Conservation (phyloP, 805 yeast genomes). For the Pichia manshurica region DNA sequence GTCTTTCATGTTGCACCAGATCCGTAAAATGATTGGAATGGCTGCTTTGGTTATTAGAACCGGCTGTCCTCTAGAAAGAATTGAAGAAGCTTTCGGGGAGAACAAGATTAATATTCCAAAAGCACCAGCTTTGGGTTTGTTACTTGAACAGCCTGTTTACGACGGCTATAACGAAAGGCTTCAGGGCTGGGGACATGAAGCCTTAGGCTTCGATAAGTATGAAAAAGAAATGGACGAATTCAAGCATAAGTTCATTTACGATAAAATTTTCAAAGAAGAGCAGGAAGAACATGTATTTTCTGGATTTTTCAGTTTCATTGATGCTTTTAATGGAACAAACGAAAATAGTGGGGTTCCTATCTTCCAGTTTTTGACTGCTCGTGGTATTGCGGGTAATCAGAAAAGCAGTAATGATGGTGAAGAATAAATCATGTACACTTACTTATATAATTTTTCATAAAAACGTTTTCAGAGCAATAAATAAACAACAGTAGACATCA, state of each 20-base stretch:
- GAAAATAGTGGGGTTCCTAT: conserved; percentile 46
- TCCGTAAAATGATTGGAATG: conserved; percentile 96
- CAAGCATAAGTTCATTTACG: conserved; percentile 84
- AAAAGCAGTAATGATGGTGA: conserved; percentile 1
- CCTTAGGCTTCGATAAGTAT: conserved; percentile 61
- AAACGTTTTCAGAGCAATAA: not conserved
- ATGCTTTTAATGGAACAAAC: conserved; percentile 60
- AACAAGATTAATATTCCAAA: conserved; percentile 86
- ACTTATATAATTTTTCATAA: too few species aligned
- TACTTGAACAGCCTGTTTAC: conserved; percentile 88
- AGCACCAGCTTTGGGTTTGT: conserved; percentile 92
- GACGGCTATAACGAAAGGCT: conserved; percentile 74
- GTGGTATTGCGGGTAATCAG: conserved; percentile 27
- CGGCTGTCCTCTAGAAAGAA: conserved; percentile 74
- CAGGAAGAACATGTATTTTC: conserved; percentile 80
- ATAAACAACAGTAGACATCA: not conserved
- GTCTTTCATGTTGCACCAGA: conserved; percentile 96
- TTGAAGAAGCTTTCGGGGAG: conserved; percentile 68
- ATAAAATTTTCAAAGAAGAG: conserved; percentile 88
- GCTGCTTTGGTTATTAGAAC: conserved; percentile 81
- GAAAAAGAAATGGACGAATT: conserved; percentile 72
- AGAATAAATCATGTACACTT: not conserved
- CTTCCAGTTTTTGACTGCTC: conserved; percentile 52
- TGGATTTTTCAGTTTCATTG: conserved; percentile 88
- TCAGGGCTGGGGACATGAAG: conserved; percentile 70